A percentile compares a stretch with the other conserved stretches of the same genome.
These are phyloP conservation scores for Drechslerella stenobrocha DNA, from an alignment of 2,329 filamentous ascomycete genomes.

Conservation along the genomic window DNA sequence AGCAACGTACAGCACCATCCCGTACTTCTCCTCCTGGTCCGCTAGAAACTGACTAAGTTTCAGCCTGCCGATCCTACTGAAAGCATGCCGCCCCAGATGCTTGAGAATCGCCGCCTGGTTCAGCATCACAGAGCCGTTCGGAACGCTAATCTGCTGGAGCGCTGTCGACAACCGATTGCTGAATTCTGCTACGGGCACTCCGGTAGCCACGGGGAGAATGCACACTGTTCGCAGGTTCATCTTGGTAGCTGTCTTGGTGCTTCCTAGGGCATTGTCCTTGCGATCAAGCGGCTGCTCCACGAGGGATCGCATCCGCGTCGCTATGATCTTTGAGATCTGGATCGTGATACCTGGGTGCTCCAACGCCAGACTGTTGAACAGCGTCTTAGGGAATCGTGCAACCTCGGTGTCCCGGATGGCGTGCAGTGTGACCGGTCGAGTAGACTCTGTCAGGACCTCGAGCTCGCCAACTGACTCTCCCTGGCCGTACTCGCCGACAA, in stretches of 20 bases:
- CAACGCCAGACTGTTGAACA: slow-evolving; percentile 96
- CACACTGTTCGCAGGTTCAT: slow-evolving; percentile 91
- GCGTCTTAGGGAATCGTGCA: slow-evolving; percentile 89
- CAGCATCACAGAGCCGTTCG: slow-evolving; percentile 85
- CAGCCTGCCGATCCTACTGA: slow-evolving; percentile 94
- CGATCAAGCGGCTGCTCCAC: slow-evolving; percentile 72
- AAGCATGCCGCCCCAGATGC: slow-evolving; percentile 91
- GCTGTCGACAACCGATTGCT: slow-evolving; percentile 85
- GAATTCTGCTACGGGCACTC: slow-evolving; percentile 93
- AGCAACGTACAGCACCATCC: slow-evolving; percentile 90
- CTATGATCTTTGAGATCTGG: slow-evolving; percentile 98
- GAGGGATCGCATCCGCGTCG: slow-evolving; percentile 85
- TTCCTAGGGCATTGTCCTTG: slow-evolving; percentile 55
- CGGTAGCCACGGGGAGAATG: slow-evolving; percentile 83
- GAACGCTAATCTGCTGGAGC: slow-evolving; percentile 81
- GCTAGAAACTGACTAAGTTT: slow-evolving; percentile 95
- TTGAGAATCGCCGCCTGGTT: slow-evolving; percentile 94
- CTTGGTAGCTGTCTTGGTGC: slow-evolving; percentile 75
- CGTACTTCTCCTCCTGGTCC: slow-evolving; percentile 95
- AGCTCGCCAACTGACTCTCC: slow-evolving; percentile 97
- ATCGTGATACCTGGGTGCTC: slow-evolving; percentile 98
- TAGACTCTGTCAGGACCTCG: slow-evolving; percentile 93
- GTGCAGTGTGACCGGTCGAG: slow-evolving; percentile 85
- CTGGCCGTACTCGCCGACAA: slow-evolving; percentile 90
- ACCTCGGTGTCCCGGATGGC: slow-evolving; percentile 96